Base-by-base conservation (phyloP, 306 rosid species). In the Neltuma alba region DNA sequence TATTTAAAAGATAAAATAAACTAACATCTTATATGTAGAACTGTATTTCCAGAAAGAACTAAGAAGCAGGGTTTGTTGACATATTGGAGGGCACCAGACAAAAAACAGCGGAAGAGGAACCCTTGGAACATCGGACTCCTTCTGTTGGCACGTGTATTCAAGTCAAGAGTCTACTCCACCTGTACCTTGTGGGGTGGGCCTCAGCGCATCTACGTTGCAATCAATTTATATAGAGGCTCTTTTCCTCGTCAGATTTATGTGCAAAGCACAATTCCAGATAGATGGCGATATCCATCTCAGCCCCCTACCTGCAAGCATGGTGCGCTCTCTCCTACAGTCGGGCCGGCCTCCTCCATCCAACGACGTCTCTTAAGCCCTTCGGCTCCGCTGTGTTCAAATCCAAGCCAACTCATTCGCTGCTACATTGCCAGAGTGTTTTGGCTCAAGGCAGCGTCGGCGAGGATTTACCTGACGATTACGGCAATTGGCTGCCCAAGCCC, bases 401-500 rank as follows among this genome's bases (percentile, higher is more conserved):
- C 42, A 71, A 47, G 20, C 9, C 62, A 48, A 70, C 40, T 45
- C 60, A 18, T 30, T 70, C 75, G 27, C n/a, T 18, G 75, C 45
- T 70, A 14, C 47, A 42, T 69, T 42, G 37, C 25, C 74, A 36
- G 3, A 69, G 21, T 21, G 37, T 69, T 42, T 42, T 25, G 27
- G 23, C 74, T 69, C 42, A 45, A 16, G 37, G 38, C 44, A 10
- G 16, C 6, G 76, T 71, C 1, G 76, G 76, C 10, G 62, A 91
- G 47, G 95, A 91, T 72, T 81, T 92, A 0, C 94, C 99, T 9
- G 25, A 37, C 14, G 82, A 86, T 23, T 94, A 94, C 76, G 95
- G 85, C 0, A 88, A 91, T 30, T 85, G 92, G 80, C 72, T 89
- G 57, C 97, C 92, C 45, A 79, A 77, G 55, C 44, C 85, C 7